Evolutionary conservation across 2,329 filamentous ascomycete species (phyloP).

Genomic region (Xylaria multiplex): DNA sequence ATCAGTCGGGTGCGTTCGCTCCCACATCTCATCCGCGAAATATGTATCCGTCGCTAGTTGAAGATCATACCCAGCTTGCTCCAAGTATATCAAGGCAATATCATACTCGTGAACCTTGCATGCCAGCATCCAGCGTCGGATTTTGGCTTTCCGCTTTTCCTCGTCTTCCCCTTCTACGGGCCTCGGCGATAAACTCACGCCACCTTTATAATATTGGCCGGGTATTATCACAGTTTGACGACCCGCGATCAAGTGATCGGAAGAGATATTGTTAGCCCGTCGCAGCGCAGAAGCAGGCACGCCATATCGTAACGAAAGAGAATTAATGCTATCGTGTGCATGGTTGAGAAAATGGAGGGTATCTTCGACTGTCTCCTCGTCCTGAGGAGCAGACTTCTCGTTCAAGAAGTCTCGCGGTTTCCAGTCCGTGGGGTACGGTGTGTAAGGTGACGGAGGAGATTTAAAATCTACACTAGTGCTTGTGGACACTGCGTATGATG

Average conservation of each 20-base stretch:
- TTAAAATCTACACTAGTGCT: slow-evolving; percentile 45
- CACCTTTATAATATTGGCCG: slow-evolving; percentile 73
- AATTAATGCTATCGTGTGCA: slow-evolving; percentile 71
- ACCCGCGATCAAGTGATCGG: slow-evolving; percentile 76
- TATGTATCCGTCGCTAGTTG: slow-evolving; percentile 71
- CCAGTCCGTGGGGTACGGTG: slow-evolving; percentile 42
- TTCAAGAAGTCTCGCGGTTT: slow-evolving; percentile 31
- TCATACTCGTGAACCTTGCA: slow-evolving; percentile 83
- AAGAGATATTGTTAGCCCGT: slow-evolving; percentile 73
- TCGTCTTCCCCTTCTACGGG: slow-evolving; percentile 81
- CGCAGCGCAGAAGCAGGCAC: slow-evolving; percentile 73
- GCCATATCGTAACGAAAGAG: slow-evolving; percentile 76
- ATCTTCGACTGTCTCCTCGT: slow-evolving; percentile 62
- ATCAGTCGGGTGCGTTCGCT: slow-evolving; percentile 71
- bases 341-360: slow-evolving; percentile 80
- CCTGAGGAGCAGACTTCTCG: slow-evolving; percentile 46
- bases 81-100: slow-evolving; percentile 77
- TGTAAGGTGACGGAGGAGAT: slow-evolving; percentile 54
- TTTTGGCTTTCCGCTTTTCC: slow-evolving; percentile 73
- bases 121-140: slow-evolving; percentile 80
- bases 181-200: slow-evolving; percentile 73
- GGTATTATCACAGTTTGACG: slow-evolving; percentile 78
- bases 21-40: slow-evolving; percentile 74
- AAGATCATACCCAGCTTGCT: slow-evolving; percentile 74
- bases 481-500: slow-evolving; percentile 65